phyloP scores from a whole-genome alignment of 305 asterid species.

The Rubia balearica region DNA sequence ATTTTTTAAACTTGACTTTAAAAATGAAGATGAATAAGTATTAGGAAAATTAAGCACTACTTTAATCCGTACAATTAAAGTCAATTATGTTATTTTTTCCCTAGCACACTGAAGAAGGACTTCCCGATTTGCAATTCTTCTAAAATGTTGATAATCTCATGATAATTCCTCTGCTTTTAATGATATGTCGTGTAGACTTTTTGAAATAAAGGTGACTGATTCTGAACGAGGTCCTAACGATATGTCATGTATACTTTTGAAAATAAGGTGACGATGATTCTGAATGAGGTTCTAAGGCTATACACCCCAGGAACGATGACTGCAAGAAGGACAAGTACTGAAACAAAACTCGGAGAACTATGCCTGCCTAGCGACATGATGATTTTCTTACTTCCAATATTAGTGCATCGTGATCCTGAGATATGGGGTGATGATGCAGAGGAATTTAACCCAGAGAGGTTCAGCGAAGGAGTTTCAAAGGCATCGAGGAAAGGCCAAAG shows the following conservation, averaged over 20 bases:
- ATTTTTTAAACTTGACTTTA: too few relatives aligned
- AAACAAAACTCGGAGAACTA: constrained; percentile 29
- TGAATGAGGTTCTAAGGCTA: constrained; percentile 61
- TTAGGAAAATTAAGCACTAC: too few relatives aligned
- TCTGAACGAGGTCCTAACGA: not conserved
- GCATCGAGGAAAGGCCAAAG: constrained; percentile 26
- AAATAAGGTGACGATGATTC: constrained; percentile 42
- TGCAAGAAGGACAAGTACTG: constrained; percentile 21
- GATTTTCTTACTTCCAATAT: constrained; percentile 27
- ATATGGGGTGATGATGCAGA: constrained; percentile 53
- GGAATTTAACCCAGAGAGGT: constrained; percentile 54
- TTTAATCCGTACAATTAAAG: too few relatives aligned
- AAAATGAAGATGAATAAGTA: too few relatives aligned
- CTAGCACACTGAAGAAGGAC: too few relatives aligned
- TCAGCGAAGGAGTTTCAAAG: constrained; percentile 39
- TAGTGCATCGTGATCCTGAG: constrained; percentile 39
- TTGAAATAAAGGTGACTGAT: too few relatives aligned
- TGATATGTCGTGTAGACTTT: too few relatives aligned
- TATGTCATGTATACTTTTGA: not conserved
- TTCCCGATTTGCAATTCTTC: not conserved
- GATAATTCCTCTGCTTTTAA: not conserved
- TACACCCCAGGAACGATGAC: constrained; percentile 43
- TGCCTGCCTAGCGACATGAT: constrained; percentile 40
- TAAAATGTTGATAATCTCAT: not conserved
- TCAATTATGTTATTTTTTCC: too few relatives aligned